Evolutionary conservation across 495 filamentous ascomycete genomes (phyloP), one percentile per base, ranked within the genome.

Genomic region (Aspergillus cavernicola): DNA sequence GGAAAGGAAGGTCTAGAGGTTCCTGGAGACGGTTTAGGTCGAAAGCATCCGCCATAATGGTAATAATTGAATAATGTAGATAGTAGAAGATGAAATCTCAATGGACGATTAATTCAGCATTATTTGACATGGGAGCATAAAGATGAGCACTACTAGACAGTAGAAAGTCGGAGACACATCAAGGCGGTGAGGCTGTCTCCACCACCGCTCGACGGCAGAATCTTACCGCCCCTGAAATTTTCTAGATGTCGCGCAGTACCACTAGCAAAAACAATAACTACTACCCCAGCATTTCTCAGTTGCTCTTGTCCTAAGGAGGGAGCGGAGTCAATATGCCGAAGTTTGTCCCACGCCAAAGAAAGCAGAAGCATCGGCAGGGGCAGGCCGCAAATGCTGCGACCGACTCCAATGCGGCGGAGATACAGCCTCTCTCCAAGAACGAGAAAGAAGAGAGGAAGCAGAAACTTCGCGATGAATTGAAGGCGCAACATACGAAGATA

Each of bases 281-380:
- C 26, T 10, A 50, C 24, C 20, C 35, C 29, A 52, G 23, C 18
- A 28, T 41, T 36, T 11, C 9, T 50, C 15, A 15, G 33, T 36
- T 44, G 16, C 24, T 47, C 33, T 42, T 32, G 32, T 26, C 52
- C 16, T 20, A 16, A 39, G 52, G 43, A 50, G 50, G 45, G 24
- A 47, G 13, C 29, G 18, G 36, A 23, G 24, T 19, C 53, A 64
- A 48, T 32, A 89, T 91, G 89, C 78, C 84, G 22, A 87, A 87
- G 70, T 93, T 90, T 59, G 80, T 86, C 2, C 85, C 89, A 9
- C 77, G 89, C 45, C 82, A 89, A 73, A 83, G 90, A 41, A 95
- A 96, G 70, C 90, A 91, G 57, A 77, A 80, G 41, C 64, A 76
- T 40, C 64, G 66, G 55, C 67, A 65, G 33, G 60, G 64, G 43